These are phyloP conservation scores for Arthrobotrys musiformis DNA, from an alignment of 2,329 filamentous ascomycete genomes.

Conservation along the genomic window DNA sequence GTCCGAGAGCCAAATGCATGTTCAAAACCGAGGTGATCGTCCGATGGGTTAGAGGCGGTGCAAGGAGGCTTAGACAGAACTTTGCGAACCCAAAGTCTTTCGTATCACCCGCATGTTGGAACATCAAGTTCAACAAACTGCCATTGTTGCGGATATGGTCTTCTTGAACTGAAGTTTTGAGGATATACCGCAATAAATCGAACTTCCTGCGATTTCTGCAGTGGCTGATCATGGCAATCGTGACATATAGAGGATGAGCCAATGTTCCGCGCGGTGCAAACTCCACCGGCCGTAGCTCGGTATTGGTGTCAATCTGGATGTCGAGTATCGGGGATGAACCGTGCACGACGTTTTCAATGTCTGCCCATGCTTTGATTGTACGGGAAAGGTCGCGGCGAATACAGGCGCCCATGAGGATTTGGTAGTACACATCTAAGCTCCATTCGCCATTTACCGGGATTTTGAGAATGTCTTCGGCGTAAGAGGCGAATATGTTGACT, in stretches of 20 bases:
- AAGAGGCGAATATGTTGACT: conserved; percentile 43
- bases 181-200: conserved; percentile 27
- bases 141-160: conserved; percentile 15
- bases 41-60: conserved; percentile 24
- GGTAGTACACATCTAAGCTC: conserved; percentile 39
- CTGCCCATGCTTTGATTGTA: conserved; percentile 34
- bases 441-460: conserved; percentile 40
- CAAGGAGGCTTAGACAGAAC: conserved; percentile 13
- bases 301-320: not conserved
- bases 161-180: conserved; percentile 25
- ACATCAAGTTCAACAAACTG: conserved; percentile 32
- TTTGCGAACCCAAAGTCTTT: conserved; percentile 36
- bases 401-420: conserved; percentile 32
- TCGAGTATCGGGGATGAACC: conserved; percentile 20
- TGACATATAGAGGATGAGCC: conserved; percentile 25
- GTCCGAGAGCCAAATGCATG: conserved; percentile 38
- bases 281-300: conserved; percentile 13
- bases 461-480: conserved; percentile 38
- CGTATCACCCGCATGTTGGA: conserved; percentile 39
- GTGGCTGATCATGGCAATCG: conserved; percentile 23
- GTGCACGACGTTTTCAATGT: conserved; percentile 1
- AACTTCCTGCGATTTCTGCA: conserved; percentile 25
- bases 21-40: conserved; percentile 45
- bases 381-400: conserved; percentile 28
- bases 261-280: conserved; percentile 17